phyloP scores from a whole-genome alignment of 2,329 filamentous ascomycete genomes.

The Cladosporium cucumerinum region DNA sequence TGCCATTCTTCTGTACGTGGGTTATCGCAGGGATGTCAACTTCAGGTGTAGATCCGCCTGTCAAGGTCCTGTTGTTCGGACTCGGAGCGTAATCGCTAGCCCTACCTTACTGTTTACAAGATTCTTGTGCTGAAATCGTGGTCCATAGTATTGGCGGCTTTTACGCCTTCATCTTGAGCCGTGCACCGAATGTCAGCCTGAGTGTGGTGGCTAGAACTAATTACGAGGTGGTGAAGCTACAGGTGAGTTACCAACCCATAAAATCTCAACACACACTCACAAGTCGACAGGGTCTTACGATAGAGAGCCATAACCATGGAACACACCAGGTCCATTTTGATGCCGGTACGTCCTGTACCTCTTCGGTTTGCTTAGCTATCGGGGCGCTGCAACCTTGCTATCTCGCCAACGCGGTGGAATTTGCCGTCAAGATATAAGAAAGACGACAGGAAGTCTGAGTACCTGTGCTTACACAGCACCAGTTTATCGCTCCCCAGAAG shows the following conservation, averaged over 20 bases:
- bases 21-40: not conserved
- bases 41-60: not conserved
- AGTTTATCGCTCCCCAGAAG: slow-evolving; percentile 41
- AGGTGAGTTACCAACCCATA: slow-evolving; percentile 31
- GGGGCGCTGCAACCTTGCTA: not conserved
- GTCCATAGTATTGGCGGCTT: slow-evolving; percentile 53
- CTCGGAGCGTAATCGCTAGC: slow-evolving; percentile 48
- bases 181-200: slow-evolving; percentile 39
- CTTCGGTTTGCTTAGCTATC: not conserved
- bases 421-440: not conserved
- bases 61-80: slow-evolving; percentile 48
- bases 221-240: slow-evolving; percentile 41
- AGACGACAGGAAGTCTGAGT: not conserved
- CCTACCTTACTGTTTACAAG: not conserved
- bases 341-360: slow-evolving; percentile 17
- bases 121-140: slow-evolving; percentile 27
- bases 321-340: slow-evolving; percentile 33
- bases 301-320: slow-evolving; percentile 43
- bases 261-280: not conserved
- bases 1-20: not conserved
- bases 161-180: slow-evolving; percentile 54
- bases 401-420: not conserved
- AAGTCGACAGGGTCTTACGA: slow-evolving; percentile 38
- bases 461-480: slow-evolving; percentile 25
- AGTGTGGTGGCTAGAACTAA: slow-evolving; percentile 47